Base-by-base conservation (phyloP, 495 filamentous ascomycete species). In the Lasiosphaeriaceae sp. region DNA sequence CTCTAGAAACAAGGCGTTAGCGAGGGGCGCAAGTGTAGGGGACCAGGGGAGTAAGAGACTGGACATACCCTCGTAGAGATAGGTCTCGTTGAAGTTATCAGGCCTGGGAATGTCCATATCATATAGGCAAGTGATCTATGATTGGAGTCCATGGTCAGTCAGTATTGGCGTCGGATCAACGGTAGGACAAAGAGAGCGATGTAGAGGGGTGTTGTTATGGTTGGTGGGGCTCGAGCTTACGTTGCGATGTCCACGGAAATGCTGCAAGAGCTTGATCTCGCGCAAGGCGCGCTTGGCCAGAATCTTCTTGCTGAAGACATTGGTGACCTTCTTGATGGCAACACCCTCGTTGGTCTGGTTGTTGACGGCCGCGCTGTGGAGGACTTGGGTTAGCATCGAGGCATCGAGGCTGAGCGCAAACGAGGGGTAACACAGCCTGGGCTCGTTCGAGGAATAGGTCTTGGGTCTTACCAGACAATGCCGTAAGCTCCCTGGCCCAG, bases 281-380 rank as follows among this genome's bases (percentile, higher is more conserved):
- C 95, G 84, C 77, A 98, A 74, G 52, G 95, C 94, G 62, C 94
- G 89, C 82, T 98, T 98, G 57, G 94, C 94, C 57, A 98, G 79
- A 62, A 98, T 98, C 85, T 97, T 97, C 79, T 98, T 98, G 83
- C 92, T 96, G 80, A 98, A 97, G 58, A 98, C 95, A 88, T 98
- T 98, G 74, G 94, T 98, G 67, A 98, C 90, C 73, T 98, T 98
- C 79, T 98, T 98, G 76, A 98, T 90, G 56, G 94, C 94, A 53
- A 98, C 92, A n/a, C 94, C 94, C 69, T 98, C 94, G 65, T 86
- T 86, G 14, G 90, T 96, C 70, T 88, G 83, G 65, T 82, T 85
- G 77, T 98, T 97, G 52, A 90, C 91, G 23, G 94, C 95, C 50
- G 95, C 95, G 73, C 92, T 94, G 70, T 55, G 50, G 29, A 23